Conservation (phyloP, 352 stramenopile species). For the Pythium biforme region DNA sequence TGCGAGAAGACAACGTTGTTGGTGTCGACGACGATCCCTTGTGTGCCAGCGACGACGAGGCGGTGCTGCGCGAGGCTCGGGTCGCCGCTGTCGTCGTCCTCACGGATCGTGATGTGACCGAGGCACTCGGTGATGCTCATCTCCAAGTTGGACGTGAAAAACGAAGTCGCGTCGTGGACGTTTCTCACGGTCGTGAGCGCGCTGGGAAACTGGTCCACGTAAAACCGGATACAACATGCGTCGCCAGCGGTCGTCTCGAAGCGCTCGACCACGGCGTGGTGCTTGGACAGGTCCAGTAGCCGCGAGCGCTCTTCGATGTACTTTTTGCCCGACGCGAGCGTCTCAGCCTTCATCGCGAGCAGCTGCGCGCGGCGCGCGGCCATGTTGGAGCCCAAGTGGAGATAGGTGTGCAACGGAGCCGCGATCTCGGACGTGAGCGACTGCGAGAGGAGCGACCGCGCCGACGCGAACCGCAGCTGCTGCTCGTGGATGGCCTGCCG, state of each 20-base stretch:
- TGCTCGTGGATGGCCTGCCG: slow-evolving; percentile 26
- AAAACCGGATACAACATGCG: slow-evolving; percentile 48
- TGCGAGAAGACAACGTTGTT: slow-evolving; percentile 26
- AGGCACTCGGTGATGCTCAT: slow-evolving; percentile 69
- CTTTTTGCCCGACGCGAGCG: slow-evolving; percentile 30
- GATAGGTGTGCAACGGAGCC: slow-evolving; percentile 23
- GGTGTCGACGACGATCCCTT: slow-evolving; percentile 35
- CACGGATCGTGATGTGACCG: slow-evolving; percentile 68
- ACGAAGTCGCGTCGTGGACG: slow-evolving; percentile 50
- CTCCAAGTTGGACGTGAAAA: slow-evolving; percentile 61
- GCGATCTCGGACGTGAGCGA: slow-evolving; percentile 19
- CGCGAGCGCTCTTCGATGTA: slow-evolving; percentile 43
- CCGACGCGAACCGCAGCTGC: slow-evolving; percentile 23
- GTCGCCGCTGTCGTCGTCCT: slow-evolving; percentile 57
- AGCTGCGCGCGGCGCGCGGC: slow-evolving; percentile 35
- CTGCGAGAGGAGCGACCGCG: slow-evolving; percentile 23
- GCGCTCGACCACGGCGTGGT: slow-evolving; percentile 42
- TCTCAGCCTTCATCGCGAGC: slow-evolving; percentile 28
- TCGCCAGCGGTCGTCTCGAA: slow-evolving; percentile 48
- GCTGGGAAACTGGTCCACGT: slow-evolving; percentile 48
- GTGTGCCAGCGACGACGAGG: slow-evolving; percentile 39
- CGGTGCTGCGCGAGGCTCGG: slow-evolving; percentile 47
- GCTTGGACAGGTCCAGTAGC: slow-evolving; percentile 34
- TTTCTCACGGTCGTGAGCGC: slow-evolving; percentile 34
- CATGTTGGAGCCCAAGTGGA: slow-evolving; percentile 38